Conservation (phyloP, 495 filamentous ascomycete species). For the Penicillium psychrofluorescens region DNA sequence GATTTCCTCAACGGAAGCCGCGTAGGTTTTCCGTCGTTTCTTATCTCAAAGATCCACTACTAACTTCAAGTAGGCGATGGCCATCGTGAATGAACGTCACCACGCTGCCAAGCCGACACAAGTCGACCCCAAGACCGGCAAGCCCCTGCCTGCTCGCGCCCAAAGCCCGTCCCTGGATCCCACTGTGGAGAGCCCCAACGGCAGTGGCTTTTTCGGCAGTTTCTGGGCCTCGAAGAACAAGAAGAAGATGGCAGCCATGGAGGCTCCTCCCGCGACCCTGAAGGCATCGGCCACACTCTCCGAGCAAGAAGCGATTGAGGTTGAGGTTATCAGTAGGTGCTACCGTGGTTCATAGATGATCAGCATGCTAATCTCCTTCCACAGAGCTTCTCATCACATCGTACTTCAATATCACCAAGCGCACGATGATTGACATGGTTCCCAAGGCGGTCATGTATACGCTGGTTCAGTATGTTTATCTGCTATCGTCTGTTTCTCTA, state of each 20-base stretch:
- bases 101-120: conserved; percentile 77
- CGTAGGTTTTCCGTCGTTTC: conserved; percentile 33
- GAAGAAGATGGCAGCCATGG: conserved; percentile 99
- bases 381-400: conserved; percentile 89
- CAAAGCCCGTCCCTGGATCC: conserved; percentile 58
- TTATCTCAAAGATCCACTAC: conserved; percentile 7
- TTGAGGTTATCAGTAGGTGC: conserved; percentile 93
- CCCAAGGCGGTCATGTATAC: conserved; percentile 99
- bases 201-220: conserved; percentile 86
- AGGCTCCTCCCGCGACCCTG: conserved; percentile 82
- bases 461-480: conserved; percentile 72
- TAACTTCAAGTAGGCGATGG: conserved; percentile 64
- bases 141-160: conserved; percentile 74
- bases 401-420: conserved; percentile 95
- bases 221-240: conserved; percentile 99
- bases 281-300: conserved; percentile 90
- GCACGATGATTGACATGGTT: conserved; percentile 99
- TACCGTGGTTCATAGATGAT: no score
- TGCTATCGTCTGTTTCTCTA: neutral
- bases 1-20: conserved; percentile 96
- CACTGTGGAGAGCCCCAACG: conserved; percentile 47
- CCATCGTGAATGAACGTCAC: conserved; percentile 89
- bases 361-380: conserved; percentile 1
- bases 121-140: conserved; percentile 98
- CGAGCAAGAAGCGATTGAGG: conserved; percentile 88